A percentile compares a stretch with the other conserved stretches of the same genome.
Evolutionary conservation across 768 basidiomycete species (phyloP).

Genomic region (Rhodotorula sphaerocarpa): DNA sequence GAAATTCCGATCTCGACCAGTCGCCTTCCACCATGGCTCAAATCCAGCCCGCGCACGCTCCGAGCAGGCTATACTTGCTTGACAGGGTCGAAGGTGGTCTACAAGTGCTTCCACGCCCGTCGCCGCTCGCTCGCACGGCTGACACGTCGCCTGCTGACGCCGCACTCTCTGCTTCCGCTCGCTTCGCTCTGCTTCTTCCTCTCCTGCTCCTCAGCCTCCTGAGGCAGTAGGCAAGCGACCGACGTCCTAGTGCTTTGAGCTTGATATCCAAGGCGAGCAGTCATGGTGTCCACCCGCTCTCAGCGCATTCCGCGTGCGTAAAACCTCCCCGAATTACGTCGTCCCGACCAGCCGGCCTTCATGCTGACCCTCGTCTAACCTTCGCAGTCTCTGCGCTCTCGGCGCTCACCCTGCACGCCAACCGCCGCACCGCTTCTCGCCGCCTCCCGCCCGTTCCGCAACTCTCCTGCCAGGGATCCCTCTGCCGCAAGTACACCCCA

Average conservation of each 20-base stretch:
- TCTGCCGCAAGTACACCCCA: conserved; percentile 69
- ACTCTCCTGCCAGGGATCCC: conserved; percentile 66
- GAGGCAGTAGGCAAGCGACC: too few species aligned
- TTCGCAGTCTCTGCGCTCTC: conserved; percentile 50
- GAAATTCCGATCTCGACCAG: too few species aligned
- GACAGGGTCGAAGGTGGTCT: too few species aligned
- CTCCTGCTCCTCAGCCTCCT: too few species aligned
- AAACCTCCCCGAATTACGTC: neutral
- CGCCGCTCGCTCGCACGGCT: neutral
- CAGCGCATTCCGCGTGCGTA: conserved; percentile 13
- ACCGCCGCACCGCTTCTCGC: conserved; percentile 56
- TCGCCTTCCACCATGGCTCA: too few species aligned
- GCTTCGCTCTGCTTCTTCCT: neutral
- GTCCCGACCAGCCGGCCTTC: neutral
- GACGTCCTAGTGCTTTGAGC: too few species aligned
- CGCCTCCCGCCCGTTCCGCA: conserved; percentile 66
- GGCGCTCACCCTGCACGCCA: conserved; percentile 70
- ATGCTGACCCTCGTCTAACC: neutral
- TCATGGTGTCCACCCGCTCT: conserved; percentile 6
- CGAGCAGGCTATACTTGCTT: too few species aligned
- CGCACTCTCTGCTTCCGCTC: neutral
- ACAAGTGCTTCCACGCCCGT: too few species aligned
- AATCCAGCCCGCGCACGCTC: too few species aligned
- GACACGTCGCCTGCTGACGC: neutral
- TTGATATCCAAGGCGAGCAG: too few species aligned